Evolutionary conservation across 176 grass and related monocot species (phyloP).

Genomic region (Rhynchospora pubera): DNA sequence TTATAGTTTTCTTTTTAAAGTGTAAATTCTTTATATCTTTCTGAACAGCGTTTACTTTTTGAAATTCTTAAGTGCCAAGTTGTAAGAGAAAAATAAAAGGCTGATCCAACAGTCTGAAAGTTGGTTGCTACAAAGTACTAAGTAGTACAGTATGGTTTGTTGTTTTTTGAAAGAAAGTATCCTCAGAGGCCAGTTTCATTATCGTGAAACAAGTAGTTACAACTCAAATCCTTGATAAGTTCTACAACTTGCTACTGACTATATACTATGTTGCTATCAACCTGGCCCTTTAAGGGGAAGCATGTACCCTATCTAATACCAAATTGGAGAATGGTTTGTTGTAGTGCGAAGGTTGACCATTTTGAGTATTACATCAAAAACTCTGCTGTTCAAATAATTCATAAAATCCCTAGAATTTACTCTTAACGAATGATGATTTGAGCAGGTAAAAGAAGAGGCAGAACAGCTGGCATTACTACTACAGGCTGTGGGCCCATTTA

Average conservation of each 20-base stretch:
- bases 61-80: not conserved
- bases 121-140: not conserved
- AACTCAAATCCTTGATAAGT: too few relatives aligned
- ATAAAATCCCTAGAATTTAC: not conserved
- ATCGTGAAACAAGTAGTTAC: too few relatives aligned
- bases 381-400: not conserved
- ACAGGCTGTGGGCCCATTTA: conserved; percentile 81
- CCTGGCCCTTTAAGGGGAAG: too few relatives aligned
- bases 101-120: not conserved
- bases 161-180: not conserved
- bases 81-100: not conserved
- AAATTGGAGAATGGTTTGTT: not conserved
- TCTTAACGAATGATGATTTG: conserved; percentile 13
- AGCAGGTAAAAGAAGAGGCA: conserved; percentile 86
- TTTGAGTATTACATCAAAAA: too few relatives aligned
- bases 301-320: too few relatives aligned
- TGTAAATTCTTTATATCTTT: conserved; percentile 1
- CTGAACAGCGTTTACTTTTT: not conserved
- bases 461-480: conserved; percentile 73
- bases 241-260: too few relatives aligned
- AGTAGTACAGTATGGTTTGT: not conserved
- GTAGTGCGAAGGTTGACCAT: not conserved
- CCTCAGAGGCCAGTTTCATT: too few relatives aligned
- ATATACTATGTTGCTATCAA: too few relatives aligned
- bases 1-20: not conserved